Conservation (phyloP, 495 filamentous ascomycete genomes). For the Penicillium cinerascens region DNA sequence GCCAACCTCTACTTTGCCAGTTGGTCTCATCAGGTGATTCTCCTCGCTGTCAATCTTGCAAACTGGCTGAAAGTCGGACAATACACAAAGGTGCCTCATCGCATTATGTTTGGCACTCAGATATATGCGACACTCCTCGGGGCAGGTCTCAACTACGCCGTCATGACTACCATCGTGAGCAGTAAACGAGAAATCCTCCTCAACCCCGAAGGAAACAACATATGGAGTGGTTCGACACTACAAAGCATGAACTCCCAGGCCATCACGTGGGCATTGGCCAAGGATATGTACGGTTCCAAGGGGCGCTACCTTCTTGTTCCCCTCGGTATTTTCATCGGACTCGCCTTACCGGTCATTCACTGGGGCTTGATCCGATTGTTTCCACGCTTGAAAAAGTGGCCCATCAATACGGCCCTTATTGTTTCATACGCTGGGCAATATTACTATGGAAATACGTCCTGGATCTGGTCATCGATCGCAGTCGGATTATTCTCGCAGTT, state of each 20-base stretch:
- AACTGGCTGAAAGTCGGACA: constrained; percentile 33
- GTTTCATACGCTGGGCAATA: too few relatives aligned
- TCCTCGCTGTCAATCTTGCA: constrained; percentile 26
- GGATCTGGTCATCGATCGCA: too few relatives aligned
- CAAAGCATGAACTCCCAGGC: constrained; percentile 34
- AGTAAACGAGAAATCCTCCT: constrained; percentile 34
- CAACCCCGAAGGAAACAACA: constrained; percentile 33
- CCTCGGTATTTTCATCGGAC: too few relatives aligned
- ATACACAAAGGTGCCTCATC: constrained; percentile 42
- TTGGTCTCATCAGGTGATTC: constrained; percentile 32
- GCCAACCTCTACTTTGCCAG: constrained; percentile 38
- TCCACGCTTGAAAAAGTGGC: too few relatives aligned
- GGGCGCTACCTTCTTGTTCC: too few relatives aligned
- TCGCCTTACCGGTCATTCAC: too few relatives aligned
- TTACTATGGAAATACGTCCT: too few relatives aligned
- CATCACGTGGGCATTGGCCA: constrained; percentile 41
- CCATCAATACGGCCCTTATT: too few relatives aligned
- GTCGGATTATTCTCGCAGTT: too few relatives aligned
- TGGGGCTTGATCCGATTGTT: too few relatives aligned
- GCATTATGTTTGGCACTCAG: constrained; percentile 39
- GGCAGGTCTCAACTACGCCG: constrained; percentile 40
- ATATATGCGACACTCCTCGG: constrained; percentile 41
- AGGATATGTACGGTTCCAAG: constrained; percentile 34
- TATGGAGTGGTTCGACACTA: constrained; percentile 45
- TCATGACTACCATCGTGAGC: constrained; percentile 40